Percentiles rank a stretch among this genome's conserved stretches.
Conservation (phyloP, 169 alveolate species). For the Plasmodium sp. region DNA sequence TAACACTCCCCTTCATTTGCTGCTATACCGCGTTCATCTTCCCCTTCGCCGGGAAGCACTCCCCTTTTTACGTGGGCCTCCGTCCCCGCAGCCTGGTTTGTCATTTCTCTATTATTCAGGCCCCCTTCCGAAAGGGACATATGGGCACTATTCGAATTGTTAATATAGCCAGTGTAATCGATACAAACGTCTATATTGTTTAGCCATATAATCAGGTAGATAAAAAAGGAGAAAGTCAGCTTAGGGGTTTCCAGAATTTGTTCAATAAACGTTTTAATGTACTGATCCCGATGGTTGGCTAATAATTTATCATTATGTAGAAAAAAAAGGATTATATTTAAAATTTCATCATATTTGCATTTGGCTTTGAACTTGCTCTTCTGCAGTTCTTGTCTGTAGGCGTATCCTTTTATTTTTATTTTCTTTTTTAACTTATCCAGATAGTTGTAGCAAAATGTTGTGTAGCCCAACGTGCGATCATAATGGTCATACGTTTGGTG, state of each 20-base stretch:
- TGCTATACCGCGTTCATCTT: neutral
- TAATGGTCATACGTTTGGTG: neutral
- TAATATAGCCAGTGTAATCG: constrained; percentile 66
- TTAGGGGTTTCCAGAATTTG: constrained; percentile 64
- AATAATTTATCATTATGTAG: constrained; percentile 62
- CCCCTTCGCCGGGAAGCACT: neutral
- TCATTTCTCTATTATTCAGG: neutral
- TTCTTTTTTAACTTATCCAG: constrained; percentile 46
- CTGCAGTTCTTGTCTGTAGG: constrained; percentile 28
- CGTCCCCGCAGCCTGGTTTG: neutral
- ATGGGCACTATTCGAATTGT: constrained; percentile 9
- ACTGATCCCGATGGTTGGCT: constrained; percentile 58
- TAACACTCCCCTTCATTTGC: neutral
- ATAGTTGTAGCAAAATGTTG: constrained; percentile 40
- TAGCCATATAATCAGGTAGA: constrained; percentile 55
- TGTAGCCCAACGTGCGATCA: constrained; percentile 33
- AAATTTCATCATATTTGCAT: constrained; percentile 62
- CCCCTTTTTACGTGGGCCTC: neutral
- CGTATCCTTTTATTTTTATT: constrained; percentile 10
- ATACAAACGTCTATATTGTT: constrained; percentile 41
- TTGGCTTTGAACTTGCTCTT: constrained; percentile 19
- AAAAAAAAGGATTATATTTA: constrained; percentile 46
- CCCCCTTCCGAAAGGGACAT: neutral
- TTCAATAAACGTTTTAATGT: constrained; percentile 68
- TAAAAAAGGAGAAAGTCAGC: constrained; percentile 68